Conservation (phyloP, 2,329 filamentous ascomycete genomes). For the Penicillium sp. region DNA sequence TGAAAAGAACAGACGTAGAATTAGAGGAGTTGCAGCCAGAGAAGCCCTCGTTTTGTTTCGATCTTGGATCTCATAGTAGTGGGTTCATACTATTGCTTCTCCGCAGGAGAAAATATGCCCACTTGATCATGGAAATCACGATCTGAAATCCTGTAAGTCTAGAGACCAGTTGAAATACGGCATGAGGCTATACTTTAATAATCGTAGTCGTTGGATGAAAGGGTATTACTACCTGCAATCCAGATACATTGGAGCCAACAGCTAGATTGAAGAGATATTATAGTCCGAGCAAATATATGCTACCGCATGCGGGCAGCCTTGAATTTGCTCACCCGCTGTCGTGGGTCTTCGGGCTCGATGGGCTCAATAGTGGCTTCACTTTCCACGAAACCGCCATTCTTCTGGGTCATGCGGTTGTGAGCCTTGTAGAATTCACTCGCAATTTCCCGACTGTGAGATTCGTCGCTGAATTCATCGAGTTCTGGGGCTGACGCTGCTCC, state of each 20-base stretch:
- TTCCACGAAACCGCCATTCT: slow-evolving; percentile 72
- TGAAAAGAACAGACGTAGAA: not conserved
- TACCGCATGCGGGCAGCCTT: slow-evolving; percentile 43
- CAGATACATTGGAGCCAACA: not conserved
- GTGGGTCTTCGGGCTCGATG: slow-evolving; percentile 56
- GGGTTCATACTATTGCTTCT: slow-evolving; percentile 5
- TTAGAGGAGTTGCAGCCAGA: slow-evolving; percentile 17
- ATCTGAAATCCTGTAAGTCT: slow-evolving; percentile 6
- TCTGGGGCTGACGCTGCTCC: slow-evolving; percentile 37
- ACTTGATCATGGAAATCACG: slow-evolving; percentile 5
- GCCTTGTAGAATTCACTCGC: slow-evolving; percentile 75
- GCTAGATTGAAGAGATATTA: not conserved
- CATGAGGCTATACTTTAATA: not conserved
- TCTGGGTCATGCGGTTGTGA: slow-evolving; percentile 75
- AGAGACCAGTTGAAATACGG: not conserved
- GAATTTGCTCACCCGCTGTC: slow-evolving; percentile 43
- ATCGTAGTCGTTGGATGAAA: not conserved
- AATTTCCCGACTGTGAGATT: slow-evolving; percentile 68
- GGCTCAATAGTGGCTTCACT: slow-evolving; percentile 63
- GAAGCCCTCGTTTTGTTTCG: slow-evolving; percentile 9
- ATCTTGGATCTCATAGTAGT: slow-evolving; percentile 13
- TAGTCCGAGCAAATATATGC: not conserved
- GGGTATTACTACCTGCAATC: not conserved
- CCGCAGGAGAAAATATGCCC: slow-evolving; percentile 6
- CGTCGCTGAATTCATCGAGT: slow-evolving; percentile 65